Percentiles rank a stretch among this genome's conserved stretches.
phyloP scores from a whole-genome alignment of 192 early-diverging fungal species.

The Backusella tuberculispora region DNA sequence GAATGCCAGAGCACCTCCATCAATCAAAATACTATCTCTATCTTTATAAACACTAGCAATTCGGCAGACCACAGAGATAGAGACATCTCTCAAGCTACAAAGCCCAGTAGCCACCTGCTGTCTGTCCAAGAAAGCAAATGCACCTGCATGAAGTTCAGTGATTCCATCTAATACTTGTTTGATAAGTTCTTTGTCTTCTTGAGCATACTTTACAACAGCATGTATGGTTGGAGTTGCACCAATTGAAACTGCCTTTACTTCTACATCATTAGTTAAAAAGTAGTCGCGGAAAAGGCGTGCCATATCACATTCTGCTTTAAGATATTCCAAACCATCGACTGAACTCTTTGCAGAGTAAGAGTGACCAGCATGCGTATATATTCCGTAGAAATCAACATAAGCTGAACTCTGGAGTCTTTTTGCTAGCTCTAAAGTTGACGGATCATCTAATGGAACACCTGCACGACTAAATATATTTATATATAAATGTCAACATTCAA shows the following conservation, averaged over 20 bases:
- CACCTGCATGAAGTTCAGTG: conserved; percentile 41
- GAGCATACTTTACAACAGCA: conserved; percentile 21
- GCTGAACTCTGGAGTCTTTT: conserved; percentile 27
- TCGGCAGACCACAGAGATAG: conserved; percentile 34
- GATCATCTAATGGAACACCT: conserved; percentile 31
- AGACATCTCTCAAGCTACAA: conserved; percentile 16
- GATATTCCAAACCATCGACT: conserved; percentile 22
- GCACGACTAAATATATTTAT: conserved; percentile 28
- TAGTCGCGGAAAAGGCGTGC: conserved; percentile 27
- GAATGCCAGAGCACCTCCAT: conserved; percentile 41
- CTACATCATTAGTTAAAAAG: conserved; percentile 25
- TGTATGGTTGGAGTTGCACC: conserved; percentile 41
- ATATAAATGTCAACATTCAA: not conserved
- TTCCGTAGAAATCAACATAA: conserved; percentile 28
- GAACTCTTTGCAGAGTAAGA: conserved; percentile 30
- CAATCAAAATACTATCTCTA: conserved; percentile 31
- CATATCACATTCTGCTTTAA: conserved; percentile 37
- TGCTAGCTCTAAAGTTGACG: conserved; percentile 27
- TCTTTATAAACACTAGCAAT: conserved; percentile 36
- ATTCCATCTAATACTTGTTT: conserved; percentile 30
- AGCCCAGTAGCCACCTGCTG: conserved; percentile 37
- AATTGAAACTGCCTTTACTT: conserved; percentile 26
- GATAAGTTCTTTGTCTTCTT: conserved; percentile 4
- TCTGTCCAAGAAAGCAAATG: conserved; percentile 37
- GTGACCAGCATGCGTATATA: conserved; percentile 43